Evolutionary conservation across 768 basidiomycete species (phyloP), one percentile per base, ranked within the genome.

Genomic region (Hericium alpestre): DNA sequence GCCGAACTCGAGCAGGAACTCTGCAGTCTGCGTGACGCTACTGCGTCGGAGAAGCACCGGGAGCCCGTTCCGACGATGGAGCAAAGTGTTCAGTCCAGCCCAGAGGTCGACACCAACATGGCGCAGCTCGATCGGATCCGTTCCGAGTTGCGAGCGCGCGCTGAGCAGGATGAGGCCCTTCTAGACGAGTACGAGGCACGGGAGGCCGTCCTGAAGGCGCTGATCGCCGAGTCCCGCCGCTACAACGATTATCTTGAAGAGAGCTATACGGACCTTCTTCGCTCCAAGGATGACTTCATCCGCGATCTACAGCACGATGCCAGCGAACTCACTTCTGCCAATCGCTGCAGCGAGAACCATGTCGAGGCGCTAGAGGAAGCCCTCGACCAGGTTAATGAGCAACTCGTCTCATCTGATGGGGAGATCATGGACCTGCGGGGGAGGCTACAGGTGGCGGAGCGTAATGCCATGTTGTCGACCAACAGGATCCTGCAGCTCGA

Each of bases 401-500:
- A 41, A n/a, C 59, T 61, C 25, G 59, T 54, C 40, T 53, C 51
- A 1, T 54, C 57, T 1, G 61, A 62, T 20, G 53, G 53, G 54
- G 62, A 63, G 43, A 48, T 63, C 11, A 12, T 56, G 40, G 62
- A 63, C 9, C 40, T 63, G 57, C 62, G 55, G 22, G 53, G 56
- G 38, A 57, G 56, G 37, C 51, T 63, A 48, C 60, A 63, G 39
- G 57, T 60, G 1, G 62, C 59, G 27, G 60, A 58, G 51, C 55
- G 32, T 38, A 63, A 58, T 23, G 62, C 62, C 12, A 57, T 61
- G 27, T 40, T 32, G 20, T 56, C 60, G 32, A 63, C 62, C 38
- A 63, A 63, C 54, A 51, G 60, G 53, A 63, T 63, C 52, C 55
- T 63, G 20, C 60, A 56, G n/a, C 62, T 63, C 25, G 62, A 63